Percentiles rank a stretch among this genome's conserved stretches.
These are phyloP conservation scores for Trichoderma guizhouense DNA, from an alignment of 2,329 filamentous ascomycete genomes.

Conservation along the genomic window DNA sequence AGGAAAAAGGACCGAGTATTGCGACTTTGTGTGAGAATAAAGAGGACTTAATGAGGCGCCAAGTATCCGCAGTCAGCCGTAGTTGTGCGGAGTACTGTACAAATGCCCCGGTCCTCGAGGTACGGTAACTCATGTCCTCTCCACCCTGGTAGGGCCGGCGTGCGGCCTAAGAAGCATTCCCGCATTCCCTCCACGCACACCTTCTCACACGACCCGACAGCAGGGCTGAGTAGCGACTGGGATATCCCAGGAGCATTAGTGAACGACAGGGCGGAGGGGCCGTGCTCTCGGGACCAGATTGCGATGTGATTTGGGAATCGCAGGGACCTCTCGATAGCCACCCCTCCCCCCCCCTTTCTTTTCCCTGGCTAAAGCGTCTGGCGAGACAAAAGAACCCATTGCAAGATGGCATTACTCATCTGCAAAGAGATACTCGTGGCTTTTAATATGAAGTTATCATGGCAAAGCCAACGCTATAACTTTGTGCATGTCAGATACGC, in stretches of 20 bases:
- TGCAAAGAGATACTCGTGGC: background rate
- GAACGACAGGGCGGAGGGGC: constrained; percentile 8
- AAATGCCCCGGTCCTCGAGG: background rate
- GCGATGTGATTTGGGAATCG: constrained; percentile 14
- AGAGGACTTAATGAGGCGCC: constrained; percentile 3
- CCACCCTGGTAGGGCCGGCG: background rate
- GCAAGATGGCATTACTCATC: background rate
- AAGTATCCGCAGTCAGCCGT: constrained; percentile 17
- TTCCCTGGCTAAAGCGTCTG: background rate
- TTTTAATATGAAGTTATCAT: background rate
- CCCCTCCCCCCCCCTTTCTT: background rate
- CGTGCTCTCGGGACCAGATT: constrained; percentile 17
- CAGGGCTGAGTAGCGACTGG: constrained; percentile 18
- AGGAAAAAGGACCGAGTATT: background rate
- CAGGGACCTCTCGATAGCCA: background rate
- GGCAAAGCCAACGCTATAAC: background rate
- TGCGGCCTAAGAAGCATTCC: background rate
- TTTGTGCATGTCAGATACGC: background rate
- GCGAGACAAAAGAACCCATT: background rate
- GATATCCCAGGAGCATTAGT: constrained; percentile 9
- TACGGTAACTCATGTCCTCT: background rate
- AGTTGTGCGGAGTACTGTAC: background rate
- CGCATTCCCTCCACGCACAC: constrained; percentile 1
- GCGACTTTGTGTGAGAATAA: background rate
- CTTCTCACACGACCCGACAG: constrained; percentile 15